Evolutionary conservation across 2,329 filamentous ascomycete species (phyloP), one percentile per base, ranked within the genome.

Genomic region (Diaporthe australafricana): DNA sequence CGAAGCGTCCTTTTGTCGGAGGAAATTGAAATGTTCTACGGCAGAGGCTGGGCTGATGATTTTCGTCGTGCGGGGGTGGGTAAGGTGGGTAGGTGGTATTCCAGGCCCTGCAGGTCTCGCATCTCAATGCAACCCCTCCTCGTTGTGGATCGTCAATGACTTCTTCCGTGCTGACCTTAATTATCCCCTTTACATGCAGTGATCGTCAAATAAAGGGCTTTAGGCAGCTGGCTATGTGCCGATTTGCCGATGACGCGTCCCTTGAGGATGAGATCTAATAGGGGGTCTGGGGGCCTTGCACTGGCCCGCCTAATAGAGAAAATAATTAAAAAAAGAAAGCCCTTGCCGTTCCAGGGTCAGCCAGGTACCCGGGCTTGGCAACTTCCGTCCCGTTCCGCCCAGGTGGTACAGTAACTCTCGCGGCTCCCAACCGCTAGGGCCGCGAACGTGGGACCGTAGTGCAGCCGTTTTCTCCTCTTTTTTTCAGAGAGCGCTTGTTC

Each of bases 351-450:
- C 38, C 14, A 35, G 35, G 56, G 22, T 60, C 42, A 42, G 56
- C 38, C 56, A 60, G 16, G 56, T 9, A 30, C 22, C 22, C 9
- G 38, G 38, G 20, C 56, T 42, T 60, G 56, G 38, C 56, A n/a
- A 38, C 38, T 40, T 60, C 45, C 60, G 60, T 50, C 4, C 60
- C 60, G 60, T 65, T 65, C 45, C 60, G 45, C 60, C 60, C 30
- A 65, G 32, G 50, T 4, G 57, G 57, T 22, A 22, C n/a, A n/a
- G 48, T 20, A 35, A 35, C 5, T 35, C 5, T 5, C 32, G 32
- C 32, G 38, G 38, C 38, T 40, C 6, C 14, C 14, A n/a, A 40
- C 14, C 38, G 38, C 38, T 35, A 35, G 38, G 38, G 38, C 38
- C 38, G 38, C 38, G 6, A 40, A 40, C 11, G 38, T 40, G 11